These are phyloP conservation scores for Fusarium haematococcum DNA, from an alignment of 2,329 filamentous ascomycete genomes.

Conservation along the genomic window DNA sequence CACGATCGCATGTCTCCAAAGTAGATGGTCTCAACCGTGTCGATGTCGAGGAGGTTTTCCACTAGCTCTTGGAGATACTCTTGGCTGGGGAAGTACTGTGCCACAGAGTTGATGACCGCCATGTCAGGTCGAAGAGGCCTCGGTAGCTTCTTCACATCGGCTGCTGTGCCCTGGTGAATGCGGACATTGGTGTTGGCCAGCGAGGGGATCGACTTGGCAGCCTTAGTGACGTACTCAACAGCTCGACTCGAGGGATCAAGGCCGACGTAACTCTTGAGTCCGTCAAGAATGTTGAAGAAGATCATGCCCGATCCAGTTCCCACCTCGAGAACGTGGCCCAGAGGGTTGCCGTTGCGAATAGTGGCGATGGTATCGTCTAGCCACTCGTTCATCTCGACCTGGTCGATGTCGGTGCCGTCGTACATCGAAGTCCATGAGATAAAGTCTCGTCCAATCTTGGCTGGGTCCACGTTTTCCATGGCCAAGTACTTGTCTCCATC, in stretches of 20 bases:
- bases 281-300: constrained; percentile 36
- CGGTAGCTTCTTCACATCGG: background rate
- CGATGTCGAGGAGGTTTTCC: constrained; percentile 18
- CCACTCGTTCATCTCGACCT: constrained; percentile 43
- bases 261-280: constrained; percentile 39
- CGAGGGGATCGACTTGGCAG: constrained; percentile 3
- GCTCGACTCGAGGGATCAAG: constrained; percentile 30
- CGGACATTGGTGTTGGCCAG: background rate
- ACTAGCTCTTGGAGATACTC: constrained; percentile 40
- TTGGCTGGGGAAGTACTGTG: constrained; percentile 46
- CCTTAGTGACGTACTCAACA: background rate
- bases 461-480: constrained; percentile 14
- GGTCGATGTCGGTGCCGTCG: constrained; percentile 25
- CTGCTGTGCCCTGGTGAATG: background rate
- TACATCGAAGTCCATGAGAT: constrained; percentile 45
- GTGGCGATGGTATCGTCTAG: constrained; percentile 40
- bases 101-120: constrained; percentile 44
- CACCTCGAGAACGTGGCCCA: constrained; percentile 33
- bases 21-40: constrained; percentile 23
- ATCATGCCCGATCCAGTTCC: constrained; percentile 45
- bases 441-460: constrained; percentile 38
- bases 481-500: constrained; percentile 22
- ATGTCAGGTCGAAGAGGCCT: background rate
- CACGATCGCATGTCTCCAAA: constrained; percentile 41
- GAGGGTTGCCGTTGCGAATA: background rate